These are phyloP conservation scores for Cyclotella sp. DNA, from an alignment of 108 stramenopile species.

Conservation along the genomic window DNA sequence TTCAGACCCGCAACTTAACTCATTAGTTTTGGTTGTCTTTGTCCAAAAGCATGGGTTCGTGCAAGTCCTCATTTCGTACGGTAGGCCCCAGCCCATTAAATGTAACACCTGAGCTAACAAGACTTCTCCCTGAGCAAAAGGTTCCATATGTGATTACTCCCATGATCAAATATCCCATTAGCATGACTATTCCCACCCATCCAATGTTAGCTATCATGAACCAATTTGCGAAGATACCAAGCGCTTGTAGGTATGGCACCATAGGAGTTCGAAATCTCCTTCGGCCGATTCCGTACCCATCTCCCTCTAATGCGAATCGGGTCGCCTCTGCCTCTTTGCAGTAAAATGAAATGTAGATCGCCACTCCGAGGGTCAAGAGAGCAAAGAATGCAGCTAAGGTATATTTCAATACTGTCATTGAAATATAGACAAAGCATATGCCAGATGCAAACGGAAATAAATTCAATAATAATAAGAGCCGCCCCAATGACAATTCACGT, in stretches of 20 bases:
- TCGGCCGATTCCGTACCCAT: slow-evolving; percentile 33
- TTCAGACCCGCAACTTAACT: too few relatives aligned
- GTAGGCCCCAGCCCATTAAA: background rate
- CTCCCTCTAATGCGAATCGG: slow-evolving; percentile 24
- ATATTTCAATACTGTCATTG: slow-evolving; percentile 8
- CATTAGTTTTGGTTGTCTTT: background rate
- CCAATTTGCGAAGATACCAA: slow-evolving; percentile 91
- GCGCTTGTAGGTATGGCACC: slow-evolving; percentile 70
- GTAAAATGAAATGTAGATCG: slow-evolving; percentile 26
- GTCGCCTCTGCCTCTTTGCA: slow-evolving; percentile 17
- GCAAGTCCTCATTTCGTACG: background rate
- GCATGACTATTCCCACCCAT: slow-evolving; percentile 58
- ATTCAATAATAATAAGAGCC: slow-evolving; percentile 44
- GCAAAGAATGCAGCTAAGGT: slow-evolving; percentile 22
- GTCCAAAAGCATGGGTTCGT: background rate
- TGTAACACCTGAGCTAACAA: background rate
- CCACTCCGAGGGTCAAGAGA: slow-evolving; percentile 28
- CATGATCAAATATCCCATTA: slow-evolving; percentile 60
- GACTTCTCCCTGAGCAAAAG: slow-evolving; percentile 35
- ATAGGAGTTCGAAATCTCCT: slow-evolving; percentile 73
- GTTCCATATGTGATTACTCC: slow-evolving; percentile 58
- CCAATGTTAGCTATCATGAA: slow-evolving; percentile 83
- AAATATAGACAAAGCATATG: slow-evolving; percentile 29
- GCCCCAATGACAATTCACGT: slow-evolving; percentile 23
- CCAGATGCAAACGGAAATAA: slow-evolving; percentile 33